Evolutionary conservation across 495 filamentous ascomycete species (phyloP).

Genomic region (Penicillium crystallinum): DNA sequence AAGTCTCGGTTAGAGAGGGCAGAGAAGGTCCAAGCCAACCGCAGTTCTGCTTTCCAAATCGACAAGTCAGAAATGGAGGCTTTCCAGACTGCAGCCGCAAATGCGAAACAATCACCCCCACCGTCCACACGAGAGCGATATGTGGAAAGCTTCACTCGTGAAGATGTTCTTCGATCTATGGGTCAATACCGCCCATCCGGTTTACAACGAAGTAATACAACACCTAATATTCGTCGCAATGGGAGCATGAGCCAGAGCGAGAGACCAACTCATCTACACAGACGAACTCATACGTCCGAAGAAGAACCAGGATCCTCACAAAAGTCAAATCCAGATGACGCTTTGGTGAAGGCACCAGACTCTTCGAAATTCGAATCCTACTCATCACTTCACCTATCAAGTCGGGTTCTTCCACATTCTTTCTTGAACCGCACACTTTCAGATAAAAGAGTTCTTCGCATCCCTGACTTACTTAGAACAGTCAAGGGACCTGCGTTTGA

Average conservation of each 20-base stretch:
- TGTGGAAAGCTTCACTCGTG: conserved; percentile 52
- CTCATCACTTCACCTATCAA: conserved; percentile 77
- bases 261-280: conserved; percentile 17
- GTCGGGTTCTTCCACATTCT: conserved; percentile 77
- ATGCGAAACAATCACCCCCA: conserved; percentile 27
- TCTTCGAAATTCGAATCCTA: conserved; percentile 71
- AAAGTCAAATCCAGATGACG: not conserved
- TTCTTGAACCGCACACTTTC: conserved; percentile 68
- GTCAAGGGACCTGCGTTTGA: conserved; percentile 83
- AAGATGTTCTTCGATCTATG: conserved; percentile 55
- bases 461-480: conserved; percentile 76
- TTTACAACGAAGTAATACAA: conserved; percentile 50
- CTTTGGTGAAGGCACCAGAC: conserved; percentile 26
- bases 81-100: conserved; percentile 56
- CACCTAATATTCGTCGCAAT: conserved; percentile 36
- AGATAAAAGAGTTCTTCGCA: conserved; percentile 67
- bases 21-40: conserved; percentile 51
- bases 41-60: conserved; percentile 70
- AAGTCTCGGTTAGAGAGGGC: conserved; percentile 43
- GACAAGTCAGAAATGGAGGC: conserved; percentile 59
- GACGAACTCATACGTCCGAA: conserved; percentile 28
- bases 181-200: conserved; percentile 22
- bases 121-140: conserved; percentile 42
- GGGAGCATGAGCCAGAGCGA: conserved; percentile 13
- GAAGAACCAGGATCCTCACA: conserved; percentile 22